Evolutionary conservation across 805 yeast genomes (phyloP), one percentile per base, ranked within the genome.

Genomic region (Teunomyces panamensis): DNA sequence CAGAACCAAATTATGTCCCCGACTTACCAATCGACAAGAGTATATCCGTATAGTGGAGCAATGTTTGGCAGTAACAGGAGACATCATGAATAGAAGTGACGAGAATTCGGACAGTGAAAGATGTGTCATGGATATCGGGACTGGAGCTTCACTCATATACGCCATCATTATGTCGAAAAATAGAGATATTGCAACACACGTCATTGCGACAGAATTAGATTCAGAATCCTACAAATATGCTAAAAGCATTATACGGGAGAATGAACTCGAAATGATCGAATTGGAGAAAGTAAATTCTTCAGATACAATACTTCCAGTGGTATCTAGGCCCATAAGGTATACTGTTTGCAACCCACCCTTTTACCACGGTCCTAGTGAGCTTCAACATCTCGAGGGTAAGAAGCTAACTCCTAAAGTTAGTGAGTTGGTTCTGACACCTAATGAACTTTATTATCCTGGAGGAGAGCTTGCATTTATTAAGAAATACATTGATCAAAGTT

Each of bases 291-390:
- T 34, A 9, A 41, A 37, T 11, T 13, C 30, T 26, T 5, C 29
- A 11, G 33, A 32, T 10, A 33, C 39, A 7, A 13, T 43, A 9
- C 29, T 48, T 24, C 48, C 48, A 26, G 24, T 16, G 39, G 26
- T 24, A 10, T 28, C 13, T 14, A 36, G 16, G 17, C 29, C 34
- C 11, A 42, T 53, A 10, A 16, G 46, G 39, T 56, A 56, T 33
- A 48, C 55, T 3, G 46, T 58, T 11, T 58, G 63, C 44, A 58
- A 58, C 37, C 63, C 63, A 3, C 63, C 63, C 4, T 58, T 58
- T 39, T 58, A 58, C 48, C 11, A 36, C 27, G 43, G 44, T 35
- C 11, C 9, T 8, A 29, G 39, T 5, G 58, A 56, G 10, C 35
- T 44, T 7, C 30, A 30, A 14, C 45, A 17, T 11, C 51, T 47